phyloP scores from a whole-genome alignment of 2,329 filamentous ascomycete genomes.

The Colletotrichum sublineola region DNA sequence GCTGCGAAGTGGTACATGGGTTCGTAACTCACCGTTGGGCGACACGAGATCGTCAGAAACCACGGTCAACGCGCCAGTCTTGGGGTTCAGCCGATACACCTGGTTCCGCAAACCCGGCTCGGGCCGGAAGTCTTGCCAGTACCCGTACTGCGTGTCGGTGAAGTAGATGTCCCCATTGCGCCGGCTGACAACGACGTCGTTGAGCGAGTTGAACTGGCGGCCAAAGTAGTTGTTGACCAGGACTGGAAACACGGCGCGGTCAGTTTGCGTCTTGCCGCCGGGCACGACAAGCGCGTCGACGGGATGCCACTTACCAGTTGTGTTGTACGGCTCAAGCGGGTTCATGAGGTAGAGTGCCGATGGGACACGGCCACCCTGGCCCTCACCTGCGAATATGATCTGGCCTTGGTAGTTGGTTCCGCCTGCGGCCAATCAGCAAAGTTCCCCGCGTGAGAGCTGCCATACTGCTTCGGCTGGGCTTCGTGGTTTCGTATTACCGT shows the following conservation, averaged over 20 bases:
- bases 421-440: slow-evolving; percentile 50
- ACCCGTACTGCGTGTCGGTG: slow-evolving; percentile 72
- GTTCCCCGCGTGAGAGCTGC: not conserved
- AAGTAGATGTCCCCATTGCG: slow-evolving; percentile 72
- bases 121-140: slow-evolving; percentile 69
- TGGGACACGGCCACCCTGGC: slow-evolving; percentile 59
- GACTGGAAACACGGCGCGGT: slow-evolving; percentile 47
- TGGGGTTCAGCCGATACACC: slow-evolving; percentile 68
- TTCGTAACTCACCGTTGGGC: slow-evolving; percentile 59
- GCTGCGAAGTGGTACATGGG: not conserved
- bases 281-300: not conserved
- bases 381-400: slow-evolving; percentile 64
- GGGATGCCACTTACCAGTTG: slow-evolving; percentile 53
- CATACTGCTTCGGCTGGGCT: too few relatives aligned
- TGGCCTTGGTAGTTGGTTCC: slow-evolving; percentile 64
- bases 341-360: slow-evolving; percentile 60
- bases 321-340: slow-evolving; percentile 62
- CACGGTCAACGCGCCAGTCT: slow-evolving; percentile 63
- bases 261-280: not conserved
- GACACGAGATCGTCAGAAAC: slow-evolving; percentile 70
- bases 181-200: slow-evolving; percentile 68
- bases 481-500: slow-evolving; percentile 53
- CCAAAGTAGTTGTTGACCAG: slow-evolving; percentile 72
- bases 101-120: slow-evolving; percentile 67
- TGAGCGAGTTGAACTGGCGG: slow-evolving; percentile 71